Conservation (phyloP, 1,139 yeast genomes). For the Kluyveromyces marxianus region DNA sequence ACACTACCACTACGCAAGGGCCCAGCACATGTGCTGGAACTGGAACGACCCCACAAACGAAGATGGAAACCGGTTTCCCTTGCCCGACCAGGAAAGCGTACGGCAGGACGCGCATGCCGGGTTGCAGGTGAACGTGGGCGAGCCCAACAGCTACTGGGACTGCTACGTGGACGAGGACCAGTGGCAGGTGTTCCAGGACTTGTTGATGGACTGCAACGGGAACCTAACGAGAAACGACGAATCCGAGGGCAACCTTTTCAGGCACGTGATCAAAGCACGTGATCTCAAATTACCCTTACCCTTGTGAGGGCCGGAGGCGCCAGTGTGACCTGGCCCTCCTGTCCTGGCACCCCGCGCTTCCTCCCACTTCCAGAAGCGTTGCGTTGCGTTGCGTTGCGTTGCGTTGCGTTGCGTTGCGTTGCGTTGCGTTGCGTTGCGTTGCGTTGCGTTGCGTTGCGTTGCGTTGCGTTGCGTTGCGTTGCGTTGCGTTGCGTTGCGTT, state of each 20-base stretch:
- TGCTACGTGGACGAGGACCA: conserved; percentile 10
- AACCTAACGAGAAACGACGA: conserved; percentile 6
- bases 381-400: too few relatives aligned
- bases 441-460: too few relatives aligned
- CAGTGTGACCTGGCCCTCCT: background rate
- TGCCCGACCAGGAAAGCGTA: conserved; percentile 9
- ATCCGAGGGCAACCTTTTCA: conserved; percentile 7
- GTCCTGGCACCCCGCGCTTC: too few relatives aligned
- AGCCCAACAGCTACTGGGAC: conserved; percentile 9
- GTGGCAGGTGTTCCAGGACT: conserved; percentile 8
- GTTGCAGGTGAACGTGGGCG: conserved; percentile 3
- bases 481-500: too few relatives aligned
- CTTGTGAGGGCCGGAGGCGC: background rate
- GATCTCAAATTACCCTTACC: conserved; percentile 4
- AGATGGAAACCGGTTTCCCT: conserved; percentile 7
- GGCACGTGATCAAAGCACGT: conserved; percentile 6
- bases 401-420: too few relatives aligned
- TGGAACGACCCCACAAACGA: conserved; percentile 6
- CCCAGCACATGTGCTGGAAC: conserved; percentile 7
- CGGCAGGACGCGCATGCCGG: conserved; percentile 8
- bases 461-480: too few relatives aligned
- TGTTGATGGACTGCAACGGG: conserved; percentile 9
- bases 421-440: too few relatives aligned
- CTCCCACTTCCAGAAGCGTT: too few relatives aligned
- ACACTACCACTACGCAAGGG: conserved; percentile 6